Base-by-base conservation (phyloP, 23 red algal species). In the Gracilaria gracilis region DNA sequence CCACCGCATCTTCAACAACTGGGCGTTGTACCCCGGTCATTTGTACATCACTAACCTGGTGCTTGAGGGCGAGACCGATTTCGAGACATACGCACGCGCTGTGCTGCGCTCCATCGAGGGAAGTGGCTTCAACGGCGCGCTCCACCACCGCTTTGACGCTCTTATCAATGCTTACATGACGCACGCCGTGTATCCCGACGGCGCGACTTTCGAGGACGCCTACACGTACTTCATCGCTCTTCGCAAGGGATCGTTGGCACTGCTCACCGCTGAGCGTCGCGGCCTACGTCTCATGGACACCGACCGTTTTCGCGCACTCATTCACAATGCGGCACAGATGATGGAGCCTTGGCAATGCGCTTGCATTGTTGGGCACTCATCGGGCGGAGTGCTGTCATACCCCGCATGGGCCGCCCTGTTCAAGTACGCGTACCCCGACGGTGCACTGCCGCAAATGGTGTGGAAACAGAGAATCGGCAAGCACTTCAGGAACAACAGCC, bases 321-420 rank as follows among this genome's bases (percentile, higher is more conserved):
- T n/a, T n/a, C n/a, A n/a, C n/a, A n/a, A n/a, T n/a, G n/a, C n/a
- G n/a, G n/a, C n/a, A n/a, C n/a, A n/a, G n/a, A n/a, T 75, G 62
- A 53, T 48, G 57, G 83, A 87, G 39, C 83, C 83, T 11, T 87
- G 83, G 83, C 83, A 87, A n/a, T 87, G 83, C 32, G 62, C 42
- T 40, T 4, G 37, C 3, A 39, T 73, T 57, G 33, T 87, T 57
- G 83, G 83, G 4, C 83, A 75, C 47, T 49, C 65, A 23, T 74
- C 65, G 14, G 83, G 83, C 8, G 83, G 83, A 15, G 83, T 64
- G 2, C 53, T 74, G 3, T n/a, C 42, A 29, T 73, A 75, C 34
- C 34, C 20, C 23, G 49, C 83, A 19, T 87, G 25, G 36, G 65
- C 37, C 16, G 66, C 83, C 9, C 25, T 87, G 21, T 75, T 74